Base-by-base conservation (phyloP, 208 protist genomes). In the Trypanosoma vivax region DNA sequence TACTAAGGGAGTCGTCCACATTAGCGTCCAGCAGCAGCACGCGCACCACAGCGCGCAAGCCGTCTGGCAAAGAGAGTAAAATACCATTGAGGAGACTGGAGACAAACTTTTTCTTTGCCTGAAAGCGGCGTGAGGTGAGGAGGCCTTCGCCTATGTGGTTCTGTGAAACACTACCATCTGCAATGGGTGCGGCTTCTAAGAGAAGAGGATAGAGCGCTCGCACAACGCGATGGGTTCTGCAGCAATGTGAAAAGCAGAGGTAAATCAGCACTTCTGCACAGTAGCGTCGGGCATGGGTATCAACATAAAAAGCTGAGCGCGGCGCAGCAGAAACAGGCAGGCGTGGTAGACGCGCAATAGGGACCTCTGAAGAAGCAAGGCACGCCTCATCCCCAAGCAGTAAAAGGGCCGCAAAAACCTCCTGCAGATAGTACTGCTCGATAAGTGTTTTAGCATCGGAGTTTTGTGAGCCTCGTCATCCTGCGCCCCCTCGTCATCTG, bases 161-260 rank as follows among this genome's bases (percentile, higher is more conserved):
- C 40, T 82, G 65, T 24, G 49, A 61, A 14, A 49, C 28, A 11
- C 18, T 30, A 11, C 11, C 14, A 3, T 5, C 13, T 24, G 14
- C 30, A 3, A 31, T 50, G 24, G 18, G 6, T 18, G 25, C 21
- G 24, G 35, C 18, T n/a, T 49, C n/a, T 21, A 68, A 67, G 19
- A 93, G 70, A 27, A 92, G 61, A 0, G 86, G 81, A 55, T 90
- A 90, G 21, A 93, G 70, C 0, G 82, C 73, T 7, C 62, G 49
- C 1, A 89, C 52, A 2, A 90, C 58, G 19, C 48, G 42, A 11
- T 60, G 35, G 29, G 65, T 30, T 0, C 70, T 72, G 7, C 84
- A 47, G 1, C 41, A n/a, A 9, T 47, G 37, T 5, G 47, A 65
- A 63, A 70, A 86, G 60, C 76, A 83, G 3, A 88, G 57, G 58